These are phyloP conservation scores for Pythium coloratum DNA, from an alignment of 352 stramenopile genomes.

Conservation along the genomic window DNA sequence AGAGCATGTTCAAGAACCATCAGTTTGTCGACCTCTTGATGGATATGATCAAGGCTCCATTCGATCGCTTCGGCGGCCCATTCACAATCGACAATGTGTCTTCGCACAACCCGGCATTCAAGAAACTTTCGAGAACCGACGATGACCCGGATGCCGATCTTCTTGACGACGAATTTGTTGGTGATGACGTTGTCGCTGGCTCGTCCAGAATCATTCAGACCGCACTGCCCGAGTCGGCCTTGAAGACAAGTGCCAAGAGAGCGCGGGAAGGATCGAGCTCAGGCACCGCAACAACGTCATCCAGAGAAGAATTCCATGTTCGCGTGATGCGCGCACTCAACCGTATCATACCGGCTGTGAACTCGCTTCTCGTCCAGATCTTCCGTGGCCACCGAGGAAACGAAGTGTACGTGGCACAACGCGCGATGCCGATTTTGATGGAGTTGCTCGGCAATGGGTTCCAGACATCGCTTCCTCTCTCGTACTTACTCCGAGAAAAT, in stretches of 20 bases:
- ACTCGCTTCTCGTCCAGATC: constrained; percentile 60
- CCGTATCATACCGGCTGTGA: constrained; percentile 57
- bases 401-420: constrained; percentile 57
- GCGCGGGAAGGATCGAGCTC: background rate
- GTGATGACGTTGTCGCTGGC: background rate
- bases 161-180: background rate
- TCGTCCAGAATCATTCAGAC: background rate
- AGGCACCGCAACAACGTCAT: background rate
- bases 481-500: constrained; percentile 66
- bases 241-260: background rate
- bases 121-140: constrained; percentile 13
- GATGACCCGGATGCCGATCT: constrained; percentile 20
- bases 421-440: constrained; percentile 64
- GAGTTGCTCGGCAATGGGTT: constrained; percentile 74
- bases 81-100: constrained; percentile 61
- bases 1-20: constrained; percentile 58
- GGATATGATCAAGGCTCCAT: constrained; percentile 65
- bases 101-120: constrained; percentile 49
- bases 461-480: constrained; percentile 64
- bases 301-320: constrained; percentile 1
- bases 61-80: constrained; percentile 55
- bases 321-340: constrained; percentile 52
- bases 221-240: background rate
- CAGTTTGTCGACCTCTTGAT: constrained; percentile 65
- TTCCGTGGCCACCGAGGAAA: constrained; percentile 57